phyloP scores from a whole-genome alignment of 768 basidiomycete genomes.

The Tulasnella sp. region DNA sequence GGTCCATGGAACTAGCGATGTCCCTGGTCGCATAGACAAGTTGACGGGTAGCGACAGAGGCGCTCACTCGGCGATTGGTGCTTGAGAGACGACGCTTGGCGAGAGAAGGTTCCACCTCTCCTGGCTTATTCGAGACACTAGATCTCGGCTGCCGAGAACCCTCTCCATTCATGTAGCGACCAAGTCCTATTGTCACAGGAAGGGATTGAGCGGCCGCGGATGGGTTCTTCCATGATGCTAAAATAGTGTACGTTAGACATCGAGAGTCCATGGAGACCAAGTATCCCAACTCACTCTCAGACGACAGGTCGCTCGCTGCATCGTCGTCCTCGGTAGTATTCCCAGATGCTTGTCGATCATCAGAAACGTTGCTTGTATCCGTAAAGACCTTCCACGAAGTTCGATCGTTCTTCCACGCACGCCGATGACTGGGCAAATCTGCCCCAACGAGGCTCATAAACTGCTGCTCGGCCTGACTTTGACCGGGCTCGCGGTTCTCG shows the following conservation, averaged over 20 bases:
- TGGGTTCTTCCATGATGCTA: constrained; percentile 9
- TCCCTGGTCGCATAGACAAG: constrained; percentile 9
- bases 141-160: constrained; percentile 10
- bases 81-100: neutral
- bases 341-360: neutral
- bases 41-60: constrained; percentile 10
- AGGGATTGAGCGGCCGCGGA: constrained; percentile 9
- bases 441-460: constrained; percentile 10
- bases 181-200: constrained; percentile 8
- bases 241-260: neutral
- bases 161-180: neutral
- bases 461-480: neutral
- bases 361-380: neutral
- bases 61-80: neutral
- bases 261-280: neutral
- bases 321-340: neutral
- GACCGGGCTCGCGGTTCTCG: neutral
- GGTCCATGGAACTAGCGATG: constrained; percentile 12
- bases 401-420: constrained; percentile 6
- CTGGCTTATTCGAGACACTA: constrained; percentile 2
- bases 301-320: neutral
- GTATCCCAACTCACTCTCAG: neutral
- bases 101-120: neutral
- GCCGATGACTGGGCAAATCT: constrained; percentile 11
- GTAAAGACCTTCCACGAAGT: constrained; percentile 2